A percentile compares a stretch with the other conserved stretches of the same genome.
These are phyloP conservation scores for Microsporum canis DNA, from an alignment of 2,329 filamentous ascomycete species.

Conservation along the genomic window DNA sequence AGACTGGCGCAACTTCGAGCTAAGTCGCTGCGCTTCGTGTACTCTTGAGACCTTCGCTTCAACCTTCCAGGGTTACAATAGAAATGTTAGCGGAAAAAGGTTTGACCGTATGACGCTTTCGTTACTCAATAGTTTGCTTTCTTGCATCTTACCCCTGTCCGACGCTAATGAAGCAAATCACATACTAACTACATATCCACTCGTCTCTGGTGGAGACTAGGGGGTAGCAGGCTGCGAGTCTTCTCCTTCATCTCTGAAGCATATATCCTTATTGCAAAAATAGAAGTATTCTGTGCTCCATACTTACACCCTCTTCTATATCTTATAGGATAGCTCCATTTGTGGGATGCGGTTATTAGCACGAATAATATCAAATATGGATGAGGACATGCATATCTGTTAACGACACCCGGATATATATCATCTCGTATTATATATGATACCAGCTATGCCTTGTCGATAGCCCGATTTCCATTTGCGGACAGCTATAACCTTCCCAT, in stretches of 20 bases:
- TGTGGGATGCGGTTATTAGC: not conserved
- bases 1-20: not conserved
- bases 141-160: not conserved
- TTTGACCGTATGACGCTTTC: not conserved
- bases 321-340: too few relatives aligned
- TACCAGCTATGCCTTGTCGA: not conserved
- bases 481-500: not conserved
- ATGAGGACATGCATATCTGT: not conserved
- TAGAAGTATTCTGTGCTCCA: not conserved
- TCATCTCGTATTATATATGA: not conserved
- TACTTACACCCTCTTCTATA: not conserved
- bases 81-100: not conserved
- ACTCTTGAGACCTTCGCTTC: not conserved
- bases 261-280: not conserved
- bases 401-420: not conserved
- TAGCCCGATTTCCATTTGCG: not conserved
- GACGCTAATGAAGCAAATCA: slow-evolving; percentile 2
- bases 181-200: not conserved
- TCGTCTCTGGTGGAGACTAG: not conserved
- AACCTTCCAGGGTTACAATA: too few relatives aligned
- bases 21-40: not conserved
- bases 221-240: not conserved
- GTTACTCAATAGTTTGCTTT: not conserved
- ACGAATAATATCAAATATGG: not conserved
- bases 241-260: not conserved